Evolutionary conservation across 768 basidiomycete species (phyloP).

Genomic region (Paxillus rubicundulus): DNA sequence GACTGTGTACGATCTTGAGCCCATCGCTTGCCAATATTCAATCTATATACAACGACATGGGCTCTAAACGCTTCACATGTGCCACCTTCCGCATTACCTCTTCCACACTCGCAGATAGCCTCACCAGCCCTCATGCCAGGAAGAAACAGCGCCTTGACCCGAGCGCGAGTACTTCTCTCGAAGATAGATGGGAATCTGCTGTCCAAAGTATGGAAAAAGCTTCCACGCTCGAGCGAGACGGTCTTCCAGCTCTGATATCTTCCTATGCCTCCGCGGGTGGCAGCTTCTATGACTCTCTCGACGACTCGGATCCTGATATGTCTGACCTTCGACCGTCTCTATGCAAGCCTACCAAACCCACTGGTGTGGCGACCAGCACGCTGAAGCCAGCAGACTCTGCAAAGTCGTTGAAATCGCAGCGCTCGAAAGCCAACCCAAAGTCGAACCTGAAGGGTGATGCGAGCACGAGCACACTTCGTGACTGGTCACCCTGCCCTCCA

Average conservation of each 20-base stretch:
- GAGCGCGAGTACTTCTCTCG: conserved; percentile 17
- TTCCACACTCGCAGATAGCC: conserved; percentile 3
- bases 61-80: conserved; percentile 43
- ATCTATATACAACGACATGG: conserved; percentile 33
- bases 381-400: conserved; percentile 8
- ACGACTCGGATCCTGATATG: conserved; percentile 22
- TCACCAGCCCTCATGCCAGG: conserved; percentile 34
- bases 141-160: conserved; percentile 45
- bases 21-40: conserved; percentile 43
- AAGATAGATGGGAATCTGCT: conserved; percentile 47
- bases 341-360: neutral
- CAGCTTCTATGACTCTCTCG: conserved; percentile 25
- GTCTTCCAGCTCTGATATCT: conserved; percentile 42
- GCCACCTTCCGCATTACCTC: conserved; percentile 31
- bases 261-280: conserved; percentile 23
- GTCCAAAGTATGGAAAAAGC: conserved; percentile 44
- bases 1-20: conserved; percentile 24
- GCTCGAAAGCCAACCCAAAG: conserved; percentile 8
- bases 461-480: conserved; percentile 3
- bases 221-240: conserved; percentile 45
- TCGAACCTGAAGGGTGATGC: conserved; percentile 12
- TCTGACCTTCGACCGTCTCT: conserved; percentile 9
- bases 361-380: conserved; percentile 1
- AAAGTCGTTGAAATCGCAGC: conserved; percentile 14
- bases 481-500: conserved; percentile 41